phyloP scores from a whole-genome alignment of 768 basidiomycete species.

The Cystofilobasidium capitatum region DNA sequence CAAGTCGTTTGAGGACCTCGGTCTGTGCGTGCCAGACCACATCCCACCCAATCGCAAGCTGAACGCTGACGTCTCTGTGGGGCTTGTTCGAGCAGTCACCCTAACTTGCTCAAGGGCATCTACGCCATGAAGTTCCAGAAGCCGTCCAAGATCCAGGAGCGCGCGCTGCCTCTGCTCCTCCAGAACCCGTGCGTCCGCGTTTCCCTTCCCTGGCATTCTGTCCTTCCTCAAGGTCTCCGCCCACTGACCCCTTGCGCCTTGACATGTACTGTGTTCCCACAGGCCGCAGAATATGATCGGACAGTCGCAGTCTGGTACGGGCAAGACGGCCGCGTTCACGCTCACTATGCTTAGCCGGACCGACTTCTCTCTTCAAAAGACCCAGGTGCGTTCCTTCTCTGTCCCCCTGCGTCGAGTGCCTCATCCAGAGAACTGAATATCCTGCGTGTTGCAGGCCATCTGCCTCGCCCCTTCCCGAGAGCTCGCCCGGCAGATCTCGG shows the following conservation, averaged over 20 bases:
- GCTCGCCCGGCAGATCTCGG: conserved; percentile 93
- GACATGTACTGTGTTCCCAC: neutral
- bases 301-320: conserved; percentile 97
- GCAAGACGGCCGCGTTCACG: conserved; percentile 97
- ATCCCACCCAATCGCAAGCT: neutral
- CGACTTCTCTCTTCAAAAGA: conserved; percentile 68
- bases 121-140: conserved; percentile 94
- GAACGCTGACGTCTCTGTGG: neutral
- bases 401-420: neutral
- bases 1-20: conserved; percentile 91
- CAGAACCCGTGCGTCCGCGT: conserved; percentile 62
- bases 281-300: conserved; percentile 99
- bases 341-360: conserved; percentile 93
- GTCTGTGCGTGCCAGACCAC: conserved; percentile 57
- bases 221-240: neutral
- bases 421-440: neutral
- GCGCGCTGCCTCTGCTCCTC: conserved; percentile 82
- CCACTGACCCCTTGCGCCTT: neutral
- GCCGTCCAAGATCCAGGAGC: conserved; percentile 97
- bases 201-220: conserved; percentile 45
- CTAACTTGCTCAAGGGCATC: conserved; percentile 82
- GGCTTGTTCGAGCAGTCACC: too few species aligned
- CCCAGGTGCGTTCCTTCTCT: conserved; percentile 53
- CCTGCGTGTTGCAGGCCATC: conserved; percentile 55
- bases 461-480: conserved; percentile 98